Evolutionary conservation across 306 rosid species (phyloP).

Genomic region (apple (Malus domestica)): DNA sequence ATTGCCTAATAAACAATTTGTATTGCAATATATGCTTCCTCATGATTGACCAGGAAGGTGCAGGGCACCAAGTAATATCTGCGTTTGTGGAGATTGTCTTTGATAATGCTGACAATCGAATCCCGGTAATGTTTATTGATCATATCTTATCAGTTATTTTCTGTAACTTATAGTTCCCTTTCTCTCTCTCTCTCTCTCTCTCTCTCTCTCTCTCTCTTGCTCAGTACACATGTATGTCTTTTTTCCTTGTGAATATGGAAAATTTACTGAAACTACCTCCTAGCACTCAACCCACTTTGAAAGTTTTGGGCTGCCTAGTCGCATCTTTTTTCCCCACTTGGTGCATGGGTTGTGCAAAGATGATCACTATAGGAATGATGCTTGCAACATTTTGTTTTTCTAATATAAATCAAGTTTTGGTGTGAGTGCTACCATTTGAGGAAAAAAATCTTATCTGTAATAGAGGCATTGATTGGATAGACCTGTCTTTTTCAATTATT

Average conservation of each 20-base stretch:
- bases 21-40: slow-evolving; percentile 1
- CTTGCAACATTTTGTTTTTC: not conserved
- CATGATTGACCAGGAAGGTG: slow-evolving; percentile 69
- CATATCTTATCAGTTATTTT: not conserved
- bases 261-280: not conserved
- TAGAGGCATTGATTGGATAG: not conserved
- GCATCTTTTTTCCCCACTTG: not conserved
- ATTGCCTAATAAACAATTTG: not conserved
- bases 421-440: not conserved
- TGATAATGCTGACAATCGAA: slow-evolving; percentile 89
- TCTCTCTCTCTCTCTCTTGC: not conserved
- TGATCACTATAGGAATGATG: not conserved
- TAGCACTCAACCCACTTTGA: not conserved
- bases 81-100: slow-evolving; percentile 98
- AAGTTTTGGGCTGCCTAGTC: not conserved
- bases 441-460: not conserved
- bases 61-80: slow-evolving; percentile 82
- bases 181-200: not conserved
- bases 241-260: not conserved
- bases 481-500: too few relatives aligned
- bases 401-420: not conserved
- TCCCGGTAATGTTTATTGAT: slow-evolving; percentile 55
- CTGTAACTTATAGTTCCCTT: not conserved
- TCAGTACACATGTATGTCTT: not conserved
- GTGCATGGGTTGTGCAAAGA: not conserved